Evolutionary conservation across 164 flowering plant genomes (phyloP).

Genomic region (Vitis labrusca): DNA sequence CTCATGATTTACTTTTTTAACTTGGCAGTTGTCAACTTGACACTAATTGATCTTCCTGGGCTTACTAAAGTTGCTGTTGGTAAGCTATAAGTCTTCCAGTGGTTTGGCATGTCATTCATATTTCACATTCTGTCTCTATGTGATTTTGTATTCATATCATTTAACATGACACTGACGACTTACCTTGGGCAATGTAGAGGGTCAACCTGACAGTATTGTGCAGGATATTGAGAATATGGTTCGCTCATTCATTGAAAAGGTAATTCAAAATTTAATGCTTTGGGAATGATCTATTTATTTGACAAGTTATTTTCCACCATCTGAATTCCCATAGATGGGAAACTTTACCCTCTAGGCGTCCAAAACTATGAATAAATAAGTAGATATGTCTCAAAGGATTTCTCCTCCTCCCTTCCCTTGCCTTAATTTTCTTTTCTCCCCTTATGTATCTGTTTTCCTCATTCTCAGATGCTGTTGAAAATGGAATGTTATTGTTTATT

Average conservation of each 20-base stretch:
- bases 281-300: neutral
- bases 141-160: neutral
- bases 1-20: neutral
- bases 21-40: conserved; percentile 53
- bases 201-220: conserved; percentile 77
- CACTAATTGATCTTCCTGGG: conserved; percentile 56
- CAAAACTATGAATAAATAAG: too few species aligned
- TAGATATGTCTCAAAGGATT: too few species aligned
- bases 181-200: conserved; percentile 41
- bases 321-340: neutral
- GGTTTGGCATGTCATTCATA: neutral
- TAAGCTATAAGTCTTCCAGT: conserved; percentile 15
- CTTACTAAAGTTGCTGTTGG: conserved; percentile 58
- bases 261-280: conserved; percentile 10
- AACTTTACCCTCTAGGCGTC: neutral
- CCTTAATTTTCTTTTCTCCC: too few species aligned
- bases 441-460: too few species aligned
- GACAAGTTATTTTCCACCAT: neutral
- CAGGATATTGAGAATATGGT: conserved; percentile 87
- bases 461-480: too few species aligned
- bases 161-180: conserved; percentile 1
- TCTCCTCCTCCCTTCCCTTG: too few species aligned
- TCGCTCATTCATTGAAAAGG: conserved; percentile 85
- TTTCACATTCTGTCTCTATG: too few species aligned
- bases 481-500: too few species aligned